Evolutionary conservation across 257 asterid species (phyloP), one percentile per base, ranked within the genome.

Genomic region (Scutellaria barbata): DNA sequence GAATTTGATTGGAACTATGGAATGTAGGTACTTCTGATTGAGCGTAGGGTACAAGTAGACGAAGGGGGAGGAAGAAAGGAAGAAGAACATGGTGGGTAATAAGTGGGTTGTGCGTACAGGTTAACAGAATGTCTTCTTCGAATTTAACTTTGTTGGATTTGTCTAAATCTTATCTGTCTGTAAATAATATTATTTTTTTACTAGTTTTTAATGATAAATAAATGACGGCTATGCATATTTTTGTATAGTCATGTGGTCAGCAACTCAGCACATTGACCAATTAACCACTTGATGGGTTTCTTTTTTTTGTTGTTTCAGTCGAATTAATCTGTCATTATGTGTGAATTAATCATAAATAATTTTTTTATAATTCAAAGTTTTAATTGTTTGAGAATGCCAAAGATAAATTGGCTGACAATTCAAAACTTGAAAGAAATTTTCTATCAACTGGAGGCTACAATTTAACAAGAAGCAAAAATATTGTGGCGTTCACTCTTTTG

Each of bases 101-200:
- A 20, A 51, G 56, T 51, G 56, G n/a, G 11, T 5, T 10, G 8
- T 10, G 52, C 71, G 79, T 73, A 77, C 76, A 14, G 7, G 17
- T 62, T 71, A 74, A 20, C 40, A 61, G 82, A 80, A 74, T 75
- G 80, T 80, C 80, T 68, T 72, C 74, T 71, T 80, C 30, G 57
- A 12, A 25, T 54, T 73, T 53, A 68, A 64, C 70, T 70, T 52
- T 63, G 58, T 66, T 57, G 66, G 76, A 76, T 75, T 76, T 72
- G 48, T 74, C 22, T 72, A 71, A 59, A 74, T 83, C 77, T 66
- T 48, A 67, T 80, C 77, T 77, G 83, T 59, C 81, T 71, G 61
- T 12, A 8, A 76, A 69, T 50, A 50, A 66, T 3, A 63, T 5
- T 5, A 9, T 9, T 3, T 58, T 62, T 70, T 40, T 16, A 8